Evolutionary conservation across 257 asterid genomes (phyloP).

Genomic region (Eustoma russellianum): DNA sequence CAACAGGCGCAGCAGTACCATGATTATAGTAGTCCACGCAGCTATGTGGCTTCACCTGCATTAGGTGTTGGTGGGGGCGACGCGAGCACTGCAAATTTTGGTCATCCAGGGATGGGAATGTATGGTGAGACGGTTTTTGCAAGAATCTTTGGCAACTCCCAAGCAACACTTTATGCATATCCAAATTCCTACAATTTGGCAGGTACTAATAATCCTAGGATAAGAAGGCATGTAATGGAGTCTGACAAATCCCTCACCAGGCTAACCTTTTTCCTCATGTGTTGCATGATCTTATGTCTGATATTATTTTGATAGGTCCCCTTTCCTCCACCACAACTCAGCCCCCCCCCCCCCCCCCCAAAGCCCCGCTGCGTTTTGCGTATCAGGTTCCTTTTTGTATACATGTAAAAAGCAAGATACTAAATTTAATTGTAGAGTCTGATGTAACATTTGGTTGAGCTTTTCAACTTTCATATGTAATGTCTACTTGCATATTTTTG

Average conservation of each 20-base stretch:
- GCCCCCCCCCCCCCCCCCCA: no score
- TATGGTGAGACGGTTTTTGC: constrained; percentile 54
- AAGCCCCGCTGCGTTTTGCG: no score
- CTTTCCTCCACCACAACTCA: not conserved
- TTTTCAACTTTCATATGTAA: no score
- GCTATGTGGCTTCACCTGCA: constrained; percentile 8
- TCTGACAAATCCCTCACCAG: not conserved
- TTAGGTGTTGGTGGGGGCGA: constrained; percentile 11
- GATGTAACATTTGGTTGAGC: no score
- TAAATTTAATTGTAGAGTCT: no score
- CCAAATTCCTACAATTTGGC: constrained; percentile 39
- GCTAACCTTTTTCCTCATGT: constrained; percentile 1
- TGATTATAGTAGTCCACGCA: not conserved
- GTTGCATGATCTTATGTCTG: constrained; percentile 4
- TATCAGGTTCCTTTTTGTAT: no score
- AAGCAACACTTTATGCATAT: constrained; percentile 31
- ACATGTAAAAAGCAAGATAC: no score
- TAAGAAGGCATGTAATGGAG: constrained; percentile 6
- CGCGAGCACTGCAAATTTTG: constrained; percentile 9
- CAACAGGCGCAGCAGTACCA: constrained; percentile 10
- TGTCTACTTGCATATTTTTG: no score
- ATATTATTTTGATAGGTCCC: not conserved
- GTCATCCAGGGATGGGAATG: no score
- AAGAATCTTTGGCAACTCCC: constrained; percentile 44
- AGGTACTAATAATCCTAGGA: constrained; percentile 35